These are phyloP conservation scores for Fusarium kyushuense DNA, from an alignment of 2,329 filamentous ascomycete genomes.

Conservation along the genomic window DNA sequence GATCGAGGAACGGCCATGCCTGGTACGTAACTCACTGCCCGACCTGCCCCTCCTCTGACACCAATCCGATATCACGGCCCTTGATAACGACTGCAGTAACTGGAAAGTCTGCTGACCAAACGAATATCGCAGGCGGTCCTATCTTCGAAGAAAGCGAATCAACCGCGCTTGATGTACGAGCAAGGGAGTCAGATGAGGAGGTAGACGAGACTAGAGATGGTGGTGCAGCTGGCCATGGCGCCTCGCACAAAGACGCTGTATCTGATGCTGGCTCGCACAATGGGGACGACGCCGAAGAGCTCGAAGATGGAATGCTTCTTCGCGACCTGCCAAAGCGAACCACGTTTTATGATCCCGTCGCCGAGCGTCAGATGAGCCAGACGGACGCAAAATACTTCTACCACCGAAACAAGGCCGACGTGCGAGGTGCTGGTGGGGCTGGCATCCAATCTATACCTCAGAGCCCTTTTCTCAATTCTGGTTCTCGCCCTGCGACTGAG, in stretches of 20 bases:
- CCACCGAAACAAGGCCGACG: slow-evolving; percentile 82
- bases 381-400: slow-evolving; percentile 97
- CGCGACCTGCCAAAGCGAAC: slow-evolving; percentile 76
- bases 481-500: slow-evolving; percentile 53
- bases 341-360: slow-evolving; percentile 91
- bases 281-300: slow-evolving; percentile 48
- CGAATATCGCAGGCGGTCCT: slow-evolving; percentile 26
- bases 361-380: slow-evolving; percentile 94
- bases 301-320: slow-evolving; percentile 69
- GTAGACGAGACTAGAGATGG: slow-evolving; percentile 44
- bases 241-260: slow-evolving; percentile 40
- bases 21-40: slow-evolving; percentile 39
- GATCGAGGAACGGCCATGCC: slow-evolving; percentile 34
- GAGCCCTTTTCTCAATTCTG: slow-evolving; percentile 59
- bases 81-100: slow-evolving; percentile 10
- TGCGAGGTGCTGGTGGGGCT: slow-evolving; percentile 53
- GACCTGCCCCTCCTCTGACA: slow-evolving; percentile 31
- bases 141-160: slow-evolving; percentile 42
- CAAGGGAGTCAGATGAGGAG: slow-evolving; percentile 51
- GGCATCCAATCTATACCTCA: slow-evolving; percentile 60
- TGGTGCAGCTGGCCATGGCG: slow-evolving; percentile 42
- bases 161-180: slow-evolving; percentile 43
- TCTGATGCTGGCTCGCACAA: slow-evolving; percentile 38
- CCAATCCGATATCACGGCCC: slow-evolving; percentile 9
- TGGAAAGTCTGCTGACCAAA: slow-evolving; percentile 22